Percentiles rank a stretch among this genome's conserved stretches.
phyloP scores from a whole-genome alignment of 208 protist species.

The Crithidia sp. region DNA sequence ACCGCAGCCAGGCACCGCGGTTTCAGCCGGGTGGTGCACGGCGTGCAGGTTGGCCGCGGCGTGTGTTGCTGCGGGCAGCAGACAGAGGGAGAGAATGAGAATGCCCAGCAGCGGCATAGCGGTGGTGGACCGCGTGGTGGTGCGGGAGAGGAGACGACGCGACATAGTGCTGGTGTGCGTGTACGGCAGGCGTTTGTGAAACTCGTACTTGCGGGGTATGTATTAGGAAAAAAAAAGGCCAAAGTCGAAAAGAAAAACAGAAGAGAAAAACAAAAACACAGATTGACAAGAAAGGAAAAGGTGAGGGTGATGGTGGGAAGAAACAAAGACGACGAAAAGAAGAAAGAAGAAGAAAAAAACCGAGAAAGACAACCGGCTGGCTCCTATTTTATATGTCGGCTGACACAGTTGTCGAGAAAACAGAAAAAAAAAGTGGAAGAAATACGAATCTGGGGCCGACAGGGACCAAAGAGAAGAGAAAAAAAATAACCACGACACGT shows the following conservation, averaged over 20 bases:
- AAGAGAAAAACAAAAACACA: background rate
- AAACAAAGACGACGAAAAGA: background rate
- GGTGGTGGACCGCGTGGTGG: too few relatives aligned
- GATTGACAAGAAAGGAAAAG: background rate
- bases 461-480: too few relatives aligned
- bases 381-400: background rate
- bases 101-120: background rate
- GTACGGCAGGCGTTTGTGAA: too few relatives aligned
- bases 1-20: slow-evolving; percentile 4
- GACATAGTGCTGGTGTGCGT: background rate
- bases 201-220: too few relatives aligned
- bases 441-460: too few relatives aligned
- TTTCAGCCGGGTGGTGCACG: background rate
- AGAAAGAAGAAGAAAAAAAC: background rate
- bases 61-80: background rate
- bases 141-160: background rate
- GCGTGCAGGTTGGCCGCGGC: background rate
- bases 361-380: background rate
- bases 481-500: too few relatives aligned
- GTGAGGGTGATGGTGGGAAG: background rate
- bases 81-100: background rate
- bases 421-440: too few relatives aligned
- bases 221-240: background rate
- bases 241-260: background rate
- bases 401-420: background rate